Evolutionary conservation across 2,329 filamentous ascomycete species (phyloP), one percentile per base, ranked within the genome.

Genomic region (Penicillium sp.): DNA sequence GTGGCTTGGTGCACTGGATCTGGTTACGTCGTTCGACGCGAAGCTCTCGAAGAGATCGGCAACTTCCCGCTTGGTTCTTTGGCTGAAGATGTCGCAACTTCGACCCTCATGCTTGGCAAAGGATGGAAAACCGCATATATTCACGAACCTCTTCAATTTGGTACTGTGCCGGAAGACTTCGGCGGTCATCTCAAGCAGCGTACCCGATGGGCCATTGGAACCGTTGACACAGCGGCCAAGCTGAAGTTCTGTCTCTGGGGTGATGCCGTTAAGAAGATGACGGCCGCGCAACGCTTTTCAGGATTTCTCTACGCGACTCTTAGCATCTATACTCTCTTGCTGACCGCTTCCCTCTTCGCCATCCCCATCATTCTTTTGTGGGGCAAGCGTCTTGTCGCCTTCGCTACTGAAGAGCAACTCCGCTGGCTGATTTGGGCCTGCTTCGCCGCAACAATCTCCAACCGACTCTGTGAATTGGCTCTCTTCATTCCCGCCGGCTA

Each of bases 1-100:
- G 80, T 83, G 4, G 83, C 83, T n/a, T 84, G 83, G 79, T 85
- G 83, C 61, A 84, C 81, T n/a, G 84, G 84, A 4, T 86, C 84
- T 5, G 84, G 84, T 7, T 87, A 84, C 59, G 72, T 83, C 4
- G 77, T 80, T 27, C 81, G 84, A 3, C 81, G 84, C n/a, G 70
- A 78, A 49, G 84, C 84, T 6, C 73, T 87, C 4, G 80, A 84
- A 16, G 76, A 81, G 18, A 85, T 87, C 56, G 84, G 83, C 61
- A 82, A 84, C 60, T 86, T 84, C 58, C 84, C 84, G 0, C 76
- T 81, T 1, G 82, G 79, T 13, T 84, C 81, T 4, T 70, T 86
- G 7, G 79, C 82, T 4, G 84, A 87, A 65, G 84, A 87, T 63
- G 79, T 84, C 2, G 79, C 78, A 45, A 84, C 80, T 2, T 85